Percentiles rank a stretch among this genome's conserved stretches.
phyloP scores from a whole-genome alignment of 2,329 filamentous ascomycete genomes.

The Stagonosporopsis chrysanthemi region DNA sequence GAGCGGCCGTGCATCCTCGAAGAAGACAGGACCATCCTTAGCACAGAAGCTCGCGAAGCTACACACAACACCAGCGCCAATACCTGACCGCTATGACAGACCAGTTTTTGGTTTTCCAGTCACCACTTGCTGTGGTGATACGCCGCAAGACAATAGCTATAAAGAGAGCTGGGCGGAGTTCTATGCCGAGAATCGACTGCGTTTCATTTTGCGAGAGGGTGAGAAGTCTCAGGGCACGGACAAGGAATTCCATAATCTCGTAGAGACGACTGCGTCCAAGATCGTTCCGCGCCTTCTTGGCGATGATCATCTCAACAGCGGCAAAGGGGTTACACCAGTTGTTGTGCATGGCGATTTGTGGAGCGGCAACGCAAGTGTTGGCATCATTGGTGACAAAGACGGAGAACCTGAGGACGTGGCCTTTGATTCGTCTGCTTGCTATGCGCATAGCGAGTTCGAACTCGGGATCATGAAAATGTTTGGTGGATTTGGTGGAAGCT shows the following conservation, averaged over 20 bases:
- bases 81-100: constrained; percentile 63
- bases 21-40: constrained; percentile 58
- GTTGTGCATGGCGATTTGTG: constrained; percentile 93
- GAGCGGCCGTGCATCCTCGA: constrained; percentile 36
- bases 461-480: constrained; percentile 97
- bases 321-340: constrained; percentile 72
- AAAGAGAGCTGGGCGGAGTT: constrained; percentile 82
- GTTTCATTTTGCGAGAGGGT: constrained; percentile 67
- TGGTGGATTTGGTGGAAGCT: constrained; percentile 77
- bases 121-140: constrained; percentile 85
- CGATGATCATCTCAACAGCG: constrained; percentile 68
- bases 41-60: constrained; percentile 80
- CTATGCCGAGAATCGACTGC: constrained; percentile 78
- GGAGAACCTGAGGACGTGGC: constrained; percentile 79
- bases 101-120: constrained; percentile 84
- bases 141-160: constrained; percentile 80
- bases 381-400: constrained; percentile 61
- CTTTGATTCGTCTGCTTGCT: constrained; percentile 82
- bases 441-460: constrained; percentile 89
- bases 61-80: constrained; percentile 77
- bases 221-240: constrained; percentile 71
- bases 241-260: constrained; percentile 64
- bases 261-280: constrained; percentile 67
- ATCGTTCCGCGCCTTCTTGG: constrained; percentile 82
- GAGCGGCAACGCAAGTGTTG: constrained; percentile 81